Evolutionary conservation across 2,329 filamentous ascomycete genomes (phyloP).

Genomic region (Exophiala spinifera): DNA sequence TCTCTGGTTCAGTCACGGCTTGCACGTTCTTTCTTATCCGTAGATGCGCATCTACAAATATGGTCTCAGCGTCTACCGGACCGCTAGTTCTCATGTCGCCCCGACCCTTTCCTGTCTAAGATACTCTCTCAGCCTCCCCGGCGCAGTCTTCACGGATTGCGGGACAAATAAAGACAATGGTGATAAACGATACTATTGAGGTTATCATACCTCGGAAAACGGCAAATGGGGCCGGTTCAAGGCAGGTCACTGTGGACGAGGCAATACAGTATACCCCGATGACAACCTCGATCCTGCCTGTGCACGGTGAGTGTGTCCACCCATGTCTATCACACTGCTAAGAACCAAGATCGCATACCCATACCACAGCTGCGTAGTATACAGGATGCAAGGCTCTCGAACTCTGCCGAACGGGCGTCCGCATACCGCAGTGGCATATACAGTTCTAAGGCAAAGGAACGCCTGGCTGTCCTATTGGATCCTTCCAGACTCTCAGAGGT

Average conservation of each 20-base stretch:
- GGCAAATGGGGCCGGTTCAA: slow-evolving; percentile 6
- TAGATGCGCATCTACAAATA: neutral
- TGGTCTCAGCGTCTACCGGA: neutral
- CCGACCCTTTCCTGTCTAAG: neutral
- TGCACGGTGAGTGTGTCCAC: slow-evolving; percentile 39
- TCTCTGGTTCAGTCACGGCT: no score
- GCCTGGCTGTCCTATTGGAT: slow-evolving; percentile 19
- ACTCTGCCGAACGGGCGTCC: slow-evolving; percentile 16
- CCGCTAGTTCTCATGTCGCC: neutral
- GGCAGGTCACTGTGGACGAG: slow-evolving; percentile 45
- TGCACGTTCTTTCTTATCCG: no score
- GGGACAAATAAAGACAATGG: slow-evolving; percentile 4
- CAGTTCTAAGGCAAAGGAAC: slow-evolving; percentile 15
- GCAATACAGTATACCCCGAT: slow-evolving; percentile 50
- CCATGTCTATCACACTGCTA: neutral
- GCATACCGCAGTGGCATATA: slow-evolving; percentile 15
- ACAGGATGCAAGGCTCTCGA: slow-evolving; percentile 17
- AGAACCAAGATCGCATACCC: slow-evolving; percentile 24
- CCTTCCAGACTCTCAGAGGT: slow-evolving; percentile 19
- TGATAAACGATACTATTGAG: slow-evolving; percentile 33
- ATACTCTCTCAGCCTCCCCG: neutral
- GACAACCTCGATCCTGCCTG: slow-evolving; percentile 43
- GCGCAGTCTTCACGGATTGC: neutral
- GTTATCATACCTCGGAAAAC: slow-evolving; percentile 36
- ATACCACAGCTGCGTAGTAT: slow-evolving; percentile 20